A percentile compares a stretch with the other conserved stretches of the same genome.
Evolutionary conservation across 1,139 yeast genomes (phyloP).

Genomic region (Saccharomyces hybrid): DNA sequence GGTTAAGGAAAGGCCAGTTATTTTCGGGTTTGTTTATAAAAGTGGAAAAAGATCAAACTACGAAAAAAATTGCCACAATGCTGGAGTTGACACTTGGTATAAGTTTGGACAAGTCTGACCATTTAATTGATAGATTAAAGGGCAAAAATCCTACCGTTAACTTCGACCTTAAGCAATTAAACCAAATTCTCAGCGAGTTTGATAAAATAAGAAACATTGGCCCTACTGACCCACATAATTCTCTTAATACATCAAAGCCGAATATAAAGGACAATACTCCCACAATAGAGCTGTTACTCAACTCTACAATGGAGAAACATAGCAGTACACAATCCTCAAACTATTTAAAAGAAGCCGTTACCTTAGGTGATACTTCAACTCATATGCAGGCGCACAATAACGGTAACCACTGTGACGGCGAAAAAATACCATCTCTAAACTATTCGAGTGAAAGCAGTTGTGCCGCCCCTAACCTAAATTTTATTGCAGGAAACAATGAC

Average conservation of each 20-base stretch:
- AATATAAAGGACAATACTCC: background rate
- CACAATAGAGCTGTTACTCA: background rate
- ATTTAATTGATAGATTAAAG: slow-evolving; percentile 4
- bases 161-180: background rate
- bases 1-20: slow-evolving; percentile 21
- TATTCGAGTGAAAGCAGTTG: background rate
- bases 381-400: background rate
- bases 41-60: slow-evolving; percentile 5
- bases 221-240: background rate
- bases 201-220: background rate
- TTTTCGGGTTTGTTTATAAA: slow-evolving; percentile 6
- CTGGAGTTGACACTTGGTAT: slow-evolving; percentile 10
- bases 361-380: background rate
- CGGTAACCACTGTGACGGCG: background rate
- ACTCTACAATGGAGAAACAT: background rate
- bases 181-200: background rate
- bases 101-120: slow-evolving; percentile 7
- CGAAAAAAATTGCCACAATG: slow-evolving; percentile 5
- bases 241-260: background rate
- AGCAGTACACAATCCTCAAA: background rate
- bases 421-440: background rate
- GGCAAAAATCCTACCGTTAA: slow-evolving; percentile 2
- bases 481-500: background rate
- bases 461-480: background rate
- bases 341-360: background rate